These are phyloP conservation scores for Rhypophila decipiens DNA, from an alignment of 495 filamentous ascomycete species.

Conservation along the genomic window DNA sequence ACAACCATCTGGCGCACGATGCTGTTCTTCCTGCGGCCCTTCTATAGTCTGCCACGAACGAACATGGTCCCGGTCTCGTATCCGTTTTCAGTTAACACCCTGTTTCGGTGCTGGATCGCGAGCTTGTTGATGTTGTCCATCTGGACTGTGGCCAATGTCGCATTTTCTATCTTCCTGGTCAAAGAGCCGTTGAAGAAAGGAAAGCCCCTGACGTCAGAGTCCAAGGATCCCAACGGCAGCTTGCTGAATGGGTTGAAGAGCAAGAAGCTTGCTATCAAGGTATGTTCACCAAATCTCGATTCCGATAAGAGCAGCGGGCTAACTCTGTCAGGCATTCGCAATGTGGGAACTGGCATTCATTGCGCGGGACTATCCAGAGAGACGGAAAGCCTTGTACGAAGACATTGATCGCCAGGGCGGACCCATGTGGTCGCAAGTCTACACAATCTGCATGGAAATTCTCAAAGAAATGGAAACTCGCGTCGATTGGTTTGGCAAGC, in stretches of 20 bases:
- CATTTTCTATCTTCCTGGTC: conserved; percentile 71
- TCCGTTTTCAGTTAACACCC: conserved; percentile 50
- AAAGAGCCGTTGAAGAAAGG: conserved; percentile 75
- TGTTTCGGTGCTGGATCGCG: conserved; percentile 55
- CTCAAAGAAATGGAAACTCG: conserved; percentile 60
- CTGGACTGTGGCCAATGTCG: conserved; percentile 68
- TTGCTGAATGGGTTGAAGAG: conserved; percentile 76
- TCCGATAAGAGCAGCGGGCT: conserved; percentile 8
- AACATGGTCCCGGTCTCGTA: conserved; percentile 53
- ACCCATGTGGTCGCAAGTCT: conserved; percentile 75
- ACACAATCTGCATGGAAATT: conserved; percentile 55
- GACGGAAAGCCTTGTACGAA: conserved; percentile 76
- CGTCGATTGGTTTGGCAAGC: conserved; percentile 53
- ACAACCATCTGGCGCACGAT: conserved; percentile 58
- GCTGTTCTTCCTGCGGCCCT: conserved; percentile 59
- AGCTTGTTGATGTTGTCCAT: conserved; percentile 60
- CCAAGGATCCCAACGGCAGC: conserved; percentile 87
- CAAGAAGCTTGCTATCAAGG: conserved; percentile 58
- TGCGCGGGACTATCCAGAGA: conserved; percentile 59
- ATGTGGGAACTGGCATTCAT: conserved; percentile 88
- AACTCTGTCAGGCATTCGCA: conserved; percentile 57
- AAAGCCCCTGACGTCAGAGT: conserved; percentile 74
- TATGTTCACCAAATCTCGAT: conserved; percentile 22
- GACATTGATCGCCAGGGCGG: conserved; percentile 81
- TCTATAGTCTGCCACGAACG: conserved; percentile 68